These are phyloP conservation scores for Xylaria acuta DNA, from an alignment of 495 filamentous ascomycete species.

Conservation along the genomic window DNA sequence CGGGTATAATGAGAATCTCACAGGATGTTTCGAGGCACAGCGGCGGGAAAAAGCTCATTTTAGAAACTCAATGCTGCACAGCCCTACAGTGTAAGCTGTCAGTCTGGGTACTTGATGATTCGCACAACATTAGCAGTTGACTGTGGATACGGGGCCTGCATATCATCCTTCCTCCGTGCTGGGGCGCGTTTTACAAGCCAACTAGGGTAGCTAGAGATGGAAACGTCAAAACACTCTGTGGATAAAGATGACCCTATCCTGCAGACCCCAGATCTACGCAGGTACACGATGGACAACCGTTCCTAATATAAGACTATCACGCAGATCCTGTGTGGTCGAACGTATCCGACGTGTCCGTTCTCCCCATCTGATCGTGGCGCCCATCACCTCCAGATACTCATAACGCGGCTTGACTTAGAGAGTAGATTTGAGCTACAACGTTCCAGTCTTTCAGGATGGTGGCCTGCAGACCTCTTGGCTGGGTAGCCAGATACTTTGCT, in stretches of 20 bases:
- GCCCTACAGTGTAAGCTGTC: not conserved
- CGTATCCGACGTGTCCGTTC: not conserved
- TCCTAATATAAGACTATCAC: not conserved
- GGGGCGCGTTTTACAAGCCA: conserved; percentile 2
- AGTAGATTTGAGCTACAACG: conserved; percentile 2
- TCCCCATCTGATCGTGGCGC: not conserved
- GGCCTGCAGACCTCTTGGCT: conserved; percentile 13
- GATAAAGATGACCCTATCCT: conserved; percentile 8
- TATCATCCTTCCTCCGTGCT: conserved; percentile 9
- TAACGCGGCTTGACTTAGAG: not conserved
- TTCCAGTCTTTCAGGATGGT: conserved; percentile 20
- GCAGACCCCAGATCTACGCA: not conserved
- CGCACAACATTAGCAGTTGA: not conserved
- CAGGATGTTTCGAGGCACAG: not conserved
- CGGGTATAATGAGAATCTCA: conserved; percentile 2
- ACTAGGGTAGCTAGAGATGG: not conserved
- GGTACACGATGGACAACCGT: not conserved
- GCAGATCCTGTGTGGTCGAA: not conserved
- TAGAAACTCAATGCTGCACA: conserved; percentile 11
- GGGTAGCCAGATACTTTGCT: conserved; percentile 22
- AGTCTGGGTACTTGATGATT: not conserved
- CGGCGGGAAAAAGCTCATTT: not conserved
- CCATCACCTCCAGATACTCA: not conserved
- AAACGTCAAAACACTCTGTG: conserved; percentile 3
- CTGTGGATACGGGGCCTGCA: conserved; percentile 19